phyloP scores from a whole-genome alignment of 176 grass and related monocot species.

The Hordeum marinum region DNA sequence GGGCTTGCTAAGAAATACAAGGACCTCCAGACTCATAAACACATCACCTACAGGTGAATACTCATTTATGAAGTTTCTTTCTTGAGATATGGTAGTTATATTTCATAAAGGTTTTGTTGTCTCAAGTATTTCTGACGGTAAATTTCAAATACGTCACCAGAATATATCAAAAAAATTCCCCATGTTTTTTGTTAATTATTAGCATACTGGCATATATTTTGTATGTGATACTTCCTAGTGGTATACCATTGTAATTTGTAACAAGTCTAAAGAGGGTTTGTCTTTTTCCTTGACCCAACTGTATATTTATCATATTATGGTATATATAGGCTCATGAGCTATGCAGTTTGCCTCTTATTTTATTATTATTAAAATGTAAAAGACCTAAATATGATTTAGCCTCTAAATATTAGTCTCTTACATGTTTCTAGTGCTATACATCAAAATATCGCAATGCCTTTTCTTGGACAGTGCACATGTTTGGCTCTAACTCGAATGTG shows the following conservation, averaged over 20 bases:
- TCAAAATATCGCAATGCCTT: conserved; percentile 2
- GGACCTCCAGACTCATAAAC: conserved; percentile 92
- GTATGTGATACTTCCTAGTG: neutral
- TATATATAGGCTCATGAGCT: neutral
- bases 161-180: neutral
- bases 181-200: neutral
- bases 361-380: neutral
- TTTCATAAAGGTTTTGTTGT: neutral
- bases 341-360: neutral
- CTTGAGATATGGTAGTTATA: neutral
- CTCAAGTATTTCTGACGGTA: neutral
- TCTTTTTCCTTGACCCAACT: neutral
- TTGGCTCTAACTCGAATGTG: neutral
- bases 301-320: neutral
- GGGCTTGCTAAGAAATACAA: conserved; percentile 95
- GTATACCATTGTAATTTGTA: neutral
- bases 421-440: neutral
- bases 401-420: neutral
- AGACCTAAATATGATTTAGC: neutral
- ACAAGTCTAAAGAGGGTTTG: neutral
- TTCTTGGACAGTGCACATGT: neutral
- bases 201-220: neutral
- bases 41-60: conserved; percentile 85
- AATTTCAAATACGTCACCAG: neutral
- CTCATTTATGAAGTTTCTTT: conserved; percentile 9